Evolutionary conservation across 106 monocot species (phyloP), one percentile per base, ranked within the genome.

Genomic region (Acorus gramineus): DNA sequence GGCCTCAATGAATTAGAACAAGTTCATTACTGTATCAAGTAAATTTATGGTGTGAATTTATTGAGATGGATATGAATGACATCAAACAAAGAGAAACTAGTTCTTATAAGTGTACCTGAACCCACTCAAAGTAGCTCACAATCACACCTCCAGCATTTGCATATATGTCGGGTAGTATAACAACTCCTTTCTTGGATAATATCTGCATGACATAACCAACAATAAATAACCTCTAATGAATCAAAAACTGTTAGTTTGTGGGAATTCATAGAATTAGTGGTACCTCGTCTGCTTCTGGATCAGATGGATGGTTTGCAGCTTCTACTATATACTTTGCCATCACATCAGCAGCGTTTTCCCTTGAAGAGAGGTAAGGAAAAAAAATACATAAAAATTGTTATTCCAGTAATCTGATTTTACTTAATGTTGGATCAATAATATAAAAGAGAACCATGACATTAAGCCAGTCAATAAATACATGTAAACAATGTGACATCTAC

Each of bases 111-210:
- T 28, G 53, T 72, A 93, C 93, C 89, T 93, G 93, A 72, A 93
- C 93, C 93, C 93, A 89, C 75, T 93, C 93, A 59, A 93, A 93
- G 55, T 93, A 93, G 67, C 95, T 95, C 42, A 95, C 95, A 45
- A 71, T 85, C 4, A 95, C 90, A 7, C 95, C 95, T 3, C 95
- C 95, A 4, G 90, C 66, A 69, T 95, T 90, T 59, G 90, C 86
- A 65, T 82, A 90, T 42, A 95, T 95, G 74, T 95, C 95, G 0
- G 95, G 95, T 44, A 95, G 77, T 69, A 95, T 67, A 7, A 78
- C 8, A 12, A 87, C 87, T 28, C 95, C 90, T 52, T 95, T 95
- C 68, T 95, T 85, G 0, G 84, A 77, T 11, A 95, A 66, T 71
- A 95, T 90, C 95, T 95, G 60, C 48, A 71, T 6, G 7, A 48